Base-by-base conservation (phyloP, 495 filamentous ascomycete genomes). In the Penicillium angulare region DNA sequence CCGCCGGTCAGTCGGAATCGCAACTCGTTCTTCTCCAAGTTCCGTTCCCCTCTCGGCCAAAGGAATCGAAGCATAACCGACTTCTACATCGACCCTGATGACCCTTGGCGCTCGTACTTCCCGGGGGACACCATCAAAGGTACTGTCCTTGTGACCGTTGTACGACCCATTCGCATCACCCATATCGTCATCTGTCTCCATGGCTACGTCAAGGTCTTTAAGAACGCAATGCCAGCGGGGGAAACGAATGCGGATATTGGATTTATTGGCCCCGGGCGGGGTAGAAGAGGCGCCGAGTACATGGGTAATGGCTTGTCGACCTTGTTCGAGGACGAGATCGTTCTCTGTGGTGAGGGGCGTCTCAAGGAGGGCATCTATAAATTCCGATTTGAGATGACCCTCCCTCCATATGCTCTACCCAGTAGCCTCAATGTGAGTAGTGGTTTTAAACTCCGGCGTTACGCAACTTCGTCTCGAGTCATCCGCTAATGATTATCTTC, bases 341-440 rank as follows among this genome's bases (percentile, higher is more conserved):
- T 92, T 13, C 78, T 97, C 31, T 96, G 91, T 61, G 92, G 91
- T 18, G 92, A 97, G 49, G 92, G 93, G 4, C 82, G 87, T 56
- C 76, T 97, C 22, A 87, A 90, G 47, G 80, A 88, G 43, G 89
- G 90, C 10, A 78, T 87, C 42, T 98, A 96, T 63, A 87, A 93
- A 59, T 98, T 98, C 67, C 84, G 88, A 39, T 98, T 97, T 51
- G 89, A 96, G 63, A 79, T 96, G 62, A 75, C 86, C 26, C 80
- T 87, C 48, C 90, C 95, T 9, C 74, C 79, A n/a, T 84, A 86
- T 56, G 80, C 84, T 7, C 74, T 97, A 39, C 93, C 93, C 15
- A 95, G 88, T 68, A 96, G 92, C 68, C 89, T 98, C 59, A 91
- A 93, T 71, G 92, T 96, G 79, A 57, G 87, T 80, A 24, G 26